Conservation (phyloP, 805 yeast genomes). For the Metschnikowia lochheadii region DNA sequence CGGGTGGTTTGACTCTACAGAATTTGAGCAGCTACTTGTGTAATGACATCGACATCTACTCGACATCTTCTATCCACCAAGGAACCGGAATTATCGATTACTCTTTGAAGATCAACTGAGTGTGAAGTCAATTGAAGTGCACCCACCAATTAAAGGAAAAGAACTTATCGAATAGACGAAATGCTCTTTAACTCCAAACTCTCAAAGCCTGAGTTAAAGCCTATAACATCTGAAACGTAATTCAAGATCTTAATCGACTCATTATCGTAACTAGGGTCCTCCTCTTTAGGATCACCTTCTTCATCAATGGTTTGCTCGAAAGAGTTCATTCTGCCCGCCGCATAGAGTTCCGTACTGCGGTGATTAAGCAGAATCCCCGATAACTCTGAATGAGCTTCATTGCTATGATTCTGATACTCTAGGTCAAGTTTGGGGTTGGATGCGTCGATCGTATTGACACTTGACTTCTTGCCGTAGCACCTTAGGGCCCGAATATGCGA, state of each 20-base stretch:
- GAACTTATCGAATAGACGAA: slow-evolving; percentile 31
- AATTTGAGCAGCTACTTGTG: slow-evolving; percentile 66
- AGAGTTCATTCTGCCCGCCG: slow-evolving; percentile 2
- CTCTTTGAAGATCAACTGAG: slow-evolving; percentile 59
- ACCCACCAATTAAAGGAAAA: not conserved
- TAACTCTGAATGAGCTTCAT: slow-evolving; percentile 3
- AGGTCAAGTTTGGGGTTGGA: not conserved
- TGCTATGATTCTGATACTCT: not conserved
- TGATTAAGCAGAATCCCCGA: slow-evolving; percentile 15
- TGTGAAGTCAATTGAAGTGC: not conserved
- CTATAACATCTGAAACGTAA: slow-evolving; percentile 37
- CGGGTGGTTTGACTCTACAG: slow-evolving; percentile 78
- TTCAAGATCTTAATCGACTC: slow-evolving; percentile 24
- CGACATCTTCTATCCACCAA: slow-evolving; percentile 89
- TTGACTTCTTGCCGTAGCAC: slow-evolving; percentile 43
- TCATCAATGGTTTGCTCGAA: slow-evolving; percentile 8
- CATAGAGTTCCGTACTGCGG: slow-evolving; percentile 2
- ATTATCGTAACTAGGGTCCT: slow-evolving; percentile 14
- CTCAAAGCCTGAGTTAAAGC: slow-evolving; percentile 42
- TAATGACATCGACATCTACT: slow-evolving; percentile 80
- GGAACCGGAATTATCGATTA: slow-evolving; percentile 83
- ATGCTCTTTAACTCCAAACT: slow-evolving; percentile 34
- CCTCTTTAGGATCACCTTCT: slow-evolving; percentile 6
- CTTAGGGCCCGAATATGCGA: slow-evolving; percentile 78
- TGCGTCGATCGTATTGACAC: slow-evolving; percentile 7